Base-by-base conservation (phyloP, 169 alveolate species). In the Pseudocohnilembus persalinus region DNA sequence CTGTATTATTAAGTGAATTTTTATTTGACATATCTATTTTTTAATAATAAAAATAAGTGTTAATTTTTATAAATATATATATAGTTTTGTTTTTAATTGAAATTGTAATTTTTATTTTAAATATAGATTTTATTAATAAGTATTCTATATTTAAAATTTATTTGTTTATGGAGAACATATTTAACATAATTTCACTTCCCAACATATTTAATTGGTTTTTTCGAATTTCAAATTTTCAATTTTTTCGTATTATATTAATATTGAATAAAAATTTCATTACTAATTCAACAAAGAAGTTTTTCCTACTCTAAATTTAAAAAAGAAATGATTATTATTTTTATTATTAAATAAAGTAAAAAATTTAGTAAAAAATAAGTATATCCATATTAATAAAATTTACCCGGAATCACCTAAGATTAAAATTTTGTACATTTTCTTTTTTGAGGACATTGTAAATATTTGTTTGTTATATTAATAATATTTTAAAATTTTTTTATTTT, bases 341-440 rank as follows among this genome's bases (percentile, higher is more conserved):
- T 25, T 20, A 25, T 73, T 26, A 30, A n/a, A 6, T 75, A 6
- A 31, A 26, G 31, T 26, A 75, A 81, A 35, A 31, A 73, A 29
- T 33, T 29, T 73, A 20, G 82, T 33, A 81, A n/a, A 34, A 78
- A 26, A n/a, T 74, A 82, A 29, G 31, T 68, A 79, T 73, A 15
- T 29, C 31, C 35, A 0, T 6, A 79, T 49, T 33, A 35, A 32
- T 64, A 32, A 30, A 73, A 30, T 88, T 88, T 89, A 97, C 99
- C 99, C 99, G 94, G 99, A 98, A 92, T 98, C 99, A 31, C 99
- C 99, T 82, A 98, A 96, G 83, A 98, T 97, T 90, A 98, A 97
- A 75, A 98, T 98, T 95, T 98, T 98, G 80, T 98, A 94, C 72
- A 98, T 95, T 76, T 97, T 95, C 90, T 97, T 95, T 87, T 95